Evolutionary conservation across 2,329 filamentous ascomycete genomes (phyloP), one percentile per base, ranked within the genome.

Genomic region (Aspergillus fijiensis): DNA sequence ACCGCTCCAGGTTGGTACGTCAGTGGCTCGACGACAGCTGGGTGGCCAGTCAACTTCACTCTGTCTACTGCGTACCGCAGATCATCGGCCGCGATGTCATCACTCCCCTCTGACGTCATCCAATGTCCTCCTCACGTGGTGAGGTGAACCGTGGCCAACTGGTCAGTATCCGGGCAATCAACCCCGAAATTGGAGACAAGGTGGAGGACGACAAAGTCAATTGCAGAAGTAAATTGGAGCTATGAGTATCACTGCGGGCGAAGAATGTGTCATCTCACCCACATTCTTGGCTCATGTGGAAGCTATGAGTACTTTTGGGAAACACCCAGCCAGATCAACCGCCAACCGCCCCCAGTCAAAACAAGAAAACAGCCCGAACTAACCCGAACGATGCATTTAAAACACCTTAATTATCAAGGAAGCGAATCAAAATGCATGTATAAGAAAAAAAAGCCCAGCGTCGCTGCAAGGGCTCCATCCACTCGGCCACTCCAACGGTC

Each of bases 61-160:
- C 0, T 10, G 27, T 23, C 23, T 23, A 23, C 23, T 23, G 1
- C 23, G 23, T 29, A 42, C 12, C 14, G 51, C 23, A 16, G 52
- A 55, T 58, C 33, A 48, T 9, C 33, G 29, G 12, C 31, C 45
- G 50, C 23, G 27, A 54, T 49, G 49, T 57, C 39, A 55, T 49
- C 57, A 60, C 57, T 35, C 35, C 58, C 50, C 16, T 31, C 39
- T 57, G 53, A 55, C 53, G 35, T 49, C 45, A 45, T 47, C 6
- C 33, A 21, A 27, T 57, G 29, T 58, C 49, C 53, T 29, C 14
- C 6, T 52, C 58, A 52, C 49, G 49, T 60, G 53, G 49, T 3
- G 27, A 29, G 9, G 9, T 9, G 7, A 47, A 11, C 39, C 16
- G 6, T 10, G 11, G 21, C 42, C 42, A 55, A 55, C 52, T 55